These are phyloP conservation scores for Boletus reticuloceps DNA, from an alignment of 768 basidiomycete genomes.

Conservation along the genomic window DNA sequence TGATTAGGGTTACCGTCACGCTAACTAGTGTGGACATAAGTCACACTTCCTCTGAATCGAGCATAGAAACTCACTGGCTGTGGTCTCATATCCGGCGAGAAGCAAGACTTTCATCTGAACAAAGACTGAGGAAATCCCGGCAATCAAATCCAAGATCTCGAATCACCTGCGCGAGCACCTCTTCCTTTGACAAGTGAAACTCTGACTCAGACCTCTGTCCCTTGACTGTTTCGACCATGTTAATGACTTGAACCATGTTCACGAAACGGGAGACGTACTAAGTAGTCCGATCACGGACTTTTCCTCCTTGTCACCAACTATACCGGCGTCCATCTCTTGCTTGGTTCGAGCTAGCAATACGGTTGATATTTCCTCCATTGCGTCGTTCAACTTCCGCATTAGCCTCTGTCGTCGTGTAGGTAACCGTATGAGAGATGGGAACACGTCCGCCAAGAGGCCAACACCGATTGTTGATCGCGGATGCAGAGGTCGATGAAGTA, in stretches of 20 bases:
- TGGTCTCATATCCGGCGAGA: constrained; percentile 25
- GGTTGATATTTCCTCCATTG: constrained; percentile 41
- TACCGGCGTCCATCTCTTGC: constrained; percentile 28
- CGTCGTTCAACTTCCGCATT: constrained; percentile 28
- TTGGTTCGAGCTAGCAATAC: constrained; percentile 37
- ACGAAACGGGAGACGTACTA: constrained; percentile 14
- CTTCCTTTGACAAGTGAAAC: constrained; percentile 24
- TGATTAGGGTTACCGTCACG: constrained; percentile 15
- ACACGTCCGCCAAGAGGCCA: constrained; percentile 34
- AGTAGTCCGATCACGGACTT: constrained; percentile 26
- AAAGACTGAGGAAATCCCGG: not conserved
- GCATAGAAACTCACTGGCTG: constrained; percentile 11
- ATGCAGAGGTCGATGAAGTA: constrained; percentile 12
- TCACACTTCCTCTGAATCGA: not conserved
- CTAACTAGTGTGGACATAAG: constrained; percentile 9
- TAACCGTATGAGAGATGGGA: constrained; percentile 36
- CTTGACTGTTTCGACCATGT: constrained; percentile 31
- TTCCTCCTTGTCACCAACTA: constrained; percentile 21
- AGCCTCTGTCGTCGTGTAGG: constrained; percentile 37
- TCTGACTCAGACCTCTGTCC: constrained; percentile 29
- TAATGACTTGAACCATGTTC: not conserved
- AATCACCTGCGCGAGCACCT: constrained; percentile 27
- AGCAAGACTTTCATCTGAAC: constrained; percentile 21
- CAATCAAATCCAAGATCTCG: not conserved
- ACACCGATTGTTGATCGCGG: constrained; percentile 30